phyloP scores from a whole-genome alignment of 352 stramenopile species.

The Pythium guiyangense region DNA sequence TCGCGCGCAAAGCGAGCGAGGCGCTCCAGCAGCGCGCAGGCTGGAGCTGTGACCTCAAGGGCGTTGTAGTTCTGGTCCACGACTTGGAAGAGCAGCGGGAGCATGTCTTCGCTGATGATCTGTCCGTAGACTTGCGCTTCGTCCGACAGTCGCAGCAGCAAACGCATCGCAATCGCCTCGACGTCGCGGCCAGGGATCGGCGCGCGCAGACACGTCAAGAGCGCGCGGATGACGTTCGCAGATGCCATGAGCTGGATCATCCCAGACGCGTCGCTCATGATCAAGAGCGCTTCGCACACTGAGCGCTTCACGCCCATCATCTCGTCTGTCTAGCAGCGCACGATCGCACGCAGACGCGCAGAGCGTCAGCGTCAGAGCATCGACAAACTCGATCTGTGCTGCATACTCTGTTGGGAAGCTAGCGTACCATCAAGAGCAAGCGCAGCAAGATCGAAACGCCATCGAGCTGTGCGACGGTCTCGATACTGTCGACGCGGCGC shows the following conservation, averaged over 20 bases:
- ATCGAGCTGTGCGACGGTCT: slow-evolving; percentile 23
- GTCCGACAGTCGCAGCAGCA: slow-evolving; percentile 33
- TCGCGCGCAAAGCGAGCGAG: slow-evolving; percentile 54
- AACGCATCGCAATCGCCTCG: slow-evolving; percentile 23
- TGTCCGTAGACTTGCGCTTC: slow-evolving; percentile 43
- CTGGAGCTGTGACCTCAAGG: slow-evolving; percentile 34
- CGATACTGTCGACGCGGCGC: slow-evolving; percentile 21
- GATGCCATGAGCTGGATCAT: slow-evolving; percentile 39
- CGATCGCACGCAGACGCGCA: neutral
- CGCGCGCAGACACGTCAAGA: slow-evolving; percentile 30
- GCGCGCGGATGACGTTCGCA: slow-evolving; percentile 30
- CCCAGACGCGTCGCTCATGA: slow-evolving; percentile 29
- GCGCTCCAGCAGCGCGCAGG: slow-evolving; percentile 68
- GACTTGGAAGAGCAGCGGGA: slow-evolving; percentile 40
- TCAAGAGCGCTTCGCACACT: slow-evolving; percentile 30
- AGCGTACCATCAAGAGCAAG: slow-evolving; percentile 24
- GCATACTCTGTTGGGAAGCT: neutral
- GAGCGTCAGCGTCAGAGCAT: neutral
- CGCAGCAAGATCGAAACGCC: slow-evolving; percentile 28
- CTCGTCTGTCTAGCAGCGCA: slow-evolving; percentile 15
- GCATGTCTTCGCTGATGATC: slow-evolving; percentile 50
- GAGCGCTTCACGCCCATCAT: slow-evolving; percentile 34
- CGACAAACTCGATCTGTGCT: neutral
- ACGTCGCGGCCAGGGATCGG: slow-evolving; percentile 18
- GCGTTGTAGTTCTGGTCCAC: slow-evolving; percentile 54